These are phyloP conservation scores for Olyra latifolia DNA, from an alignment of 176 grass and related monocot species.

Conservation along the genomic window DNA sequence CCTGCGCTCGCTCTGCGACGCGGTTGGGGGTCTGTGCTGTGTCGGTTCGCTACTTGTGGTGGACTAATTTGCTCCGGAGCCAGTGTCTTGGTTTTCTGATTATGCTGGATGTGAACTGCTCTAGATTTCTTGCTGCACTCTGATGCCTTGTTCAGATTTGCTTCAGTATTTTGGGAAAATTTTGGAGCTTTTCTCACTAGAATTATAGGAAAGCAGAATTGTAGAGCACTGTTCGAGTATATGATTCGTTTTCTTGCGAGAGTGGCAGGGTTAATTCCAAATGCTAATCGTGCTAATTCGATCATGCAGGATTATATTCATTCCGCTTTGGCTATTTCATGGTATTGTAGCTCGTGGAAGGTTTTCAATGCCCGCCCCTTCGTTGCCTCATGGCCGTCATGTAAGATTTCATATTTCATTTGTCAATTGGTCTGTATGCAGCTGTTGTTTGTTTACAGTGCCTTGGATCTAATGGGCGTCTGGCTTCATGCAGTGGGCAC, in stretches of 20 bases:
- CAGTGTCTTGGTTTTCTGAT: not conserved
- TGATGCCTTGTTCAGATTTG: not conserved
- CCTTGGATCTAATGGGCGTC: conserved; percentile 20
- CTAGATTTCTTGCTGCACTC: not conserved
- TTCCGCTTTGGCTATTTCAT: conserved; percentile 96
- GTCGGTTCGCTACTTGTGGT: not conserved
- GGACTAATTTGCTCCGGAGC: not conserved
- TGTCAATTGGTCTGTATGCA: not conserved
- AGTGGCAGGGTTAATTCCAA: not conserved
- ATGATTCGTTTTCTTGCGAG: not conserved
- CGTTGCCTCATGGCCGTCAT: conserved; percentile 81
- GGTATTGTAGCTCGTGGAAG: conserved; percentile 70
- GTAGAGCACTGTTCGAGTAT: not conserved
- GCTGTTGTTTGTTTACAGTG: not conserved
- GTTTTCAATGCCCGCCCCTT: conserved; percentile 97
- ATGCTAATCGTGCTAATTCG: conserved; percentile 25
- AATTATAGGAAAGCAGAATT: not conserved
- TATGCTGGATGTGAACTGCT: not conserved
- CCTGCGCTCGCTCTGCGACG: not conserved
- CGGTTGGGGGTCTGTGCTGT: not conserved
- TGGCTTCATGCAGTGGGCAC: conserved; percentile 68
- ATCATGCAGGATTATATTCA: conserved; percentile 75
- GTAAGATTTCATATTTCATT: conserved; percentile 46
- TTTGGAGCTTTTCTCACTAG: not conserved
- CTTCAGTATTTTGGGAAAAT: not conserved